phyloP scores from a whole-genome alignment of 345 rosid species.

The Heritiera littoralis region DNA sequence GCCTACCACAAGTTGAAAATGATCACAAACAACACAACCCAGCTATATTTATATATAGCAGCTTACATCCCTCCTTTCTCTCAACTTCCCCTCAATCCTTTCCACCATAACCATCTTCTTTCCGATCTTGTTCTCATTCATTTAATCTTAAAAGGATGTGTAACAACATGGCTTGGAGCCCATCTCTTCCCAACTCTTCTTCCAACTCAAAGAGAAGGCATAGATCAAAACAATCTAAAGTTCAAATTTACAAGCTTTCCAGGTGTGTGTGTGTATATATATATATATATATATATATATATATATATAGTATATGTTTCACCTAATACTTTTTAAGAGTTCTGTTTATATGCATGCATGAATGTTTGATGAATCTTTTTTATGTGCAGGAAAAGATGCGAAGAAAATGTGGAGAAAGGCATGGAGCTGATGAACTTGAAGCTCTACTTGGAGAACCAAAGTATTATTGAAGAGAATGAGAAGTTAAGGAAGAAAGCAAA shows the following conservation, averaged over 20 bases:
- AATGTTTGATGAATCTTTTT: neutral
- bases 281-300: too few relatives aligned
- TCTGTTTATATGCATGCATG: neutral
- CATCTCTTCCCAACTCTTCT: constrained; percentile 28
- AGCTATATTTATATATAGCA: constrained; percentile 32
- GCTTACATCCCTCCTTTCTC: constrained; percentile 19
- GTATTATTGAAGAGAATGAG: constrained; percentile 63
- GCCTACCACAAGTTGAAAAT: constrained; percentile 8
- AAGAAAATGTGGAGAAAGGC: constrained; percentile 33
- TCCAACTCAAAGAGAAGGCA: constrained; percentile 34
- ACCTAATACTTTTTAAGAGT: neutral
- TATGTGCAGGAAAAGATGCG: constrained; percentile 32
- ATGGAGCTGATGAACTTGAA: constrained; percentile 58
- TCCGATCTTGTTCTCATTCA: neutral
- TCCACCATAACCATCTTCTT: constrained; percentile 2
- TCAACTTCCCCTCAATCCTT: neutral
- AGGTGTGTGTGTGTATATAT: constrained; percentile 27
- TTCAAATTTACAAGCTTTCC: constrained; percentile 48
- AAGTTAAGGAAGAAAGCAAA: constrained; percentile 55
- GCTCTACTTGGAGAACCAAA: constrained; percentile 61
- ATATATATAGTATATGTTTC: neutral
- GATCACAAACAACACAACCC: constrained; percentile 10
- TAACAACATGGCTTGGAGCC: constrained; percentile 32
- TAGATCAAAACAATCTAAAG: constrained; percentile 39
- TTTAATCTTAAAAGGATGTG: constrained; percentile 35